These are phyloP conservation scores for Abrus precatorius DNA, from an alignment of 306 rosid genomes.

Conservation along the genomic window DNA sequence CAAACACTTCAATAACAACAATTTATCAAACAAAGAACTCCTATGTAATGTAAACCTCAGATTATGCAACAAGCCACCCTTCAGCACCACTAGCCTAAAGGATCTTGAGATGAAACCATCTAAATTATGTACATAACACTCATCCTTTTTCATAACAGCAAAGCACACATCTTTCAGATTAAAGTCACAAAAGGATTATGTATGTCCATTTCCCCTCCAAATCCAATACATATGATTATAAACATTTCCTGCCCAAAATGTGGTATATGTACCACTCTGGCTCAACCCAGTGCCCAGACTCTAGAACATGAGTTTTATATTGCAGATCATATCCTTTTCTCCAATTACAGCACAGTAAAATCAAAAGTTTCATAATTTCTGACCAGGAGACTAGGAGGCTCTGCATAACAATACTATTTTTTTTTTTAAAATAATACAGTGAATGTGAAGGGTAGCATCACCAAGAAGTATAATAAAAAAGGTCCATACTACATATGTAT, in stretches of 20 bases:
- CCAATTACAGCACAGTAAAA: not conserved
- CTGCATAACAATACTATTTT: too few relatives aligned
- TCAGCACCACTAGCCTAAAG: not conserved
- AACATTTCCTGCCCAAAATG: not conserved
- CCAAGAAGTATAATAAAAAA: not conserved
- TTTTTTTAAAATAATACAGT: too few relatives aligned
- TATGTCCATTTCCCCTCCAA: not conserved
- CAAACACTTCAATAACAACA: conserved; percentile 35
- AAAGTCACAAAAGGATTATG: conserved; percentile 12
- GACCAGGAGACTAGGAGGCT: too few relatives aligned
- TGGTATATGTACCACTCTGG: not conserved
- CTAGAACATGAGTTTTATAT: conserved; percentile 3
- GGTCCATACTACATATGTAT: not conserved
- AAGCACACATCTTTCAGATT: not conserved
- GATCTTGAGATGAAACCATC: not conserved
- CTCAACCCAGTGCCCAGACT: conserved; percentile 21
- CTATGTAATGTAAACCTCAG: not conserved
- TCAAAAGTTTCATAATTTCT: not conserved
- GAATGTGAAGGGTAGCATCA: too few relatives aligned
- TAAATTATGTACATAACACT: not conserved
- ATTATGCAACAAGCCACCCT: not conserved
- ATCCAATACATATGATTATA: not conserved
- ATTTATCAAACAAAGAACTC: not conserved
- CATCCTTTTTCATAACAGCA: not conserved
- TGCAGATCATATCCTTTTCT: conserved; percentile 18